Percentiles rank a stretch among this genome's conserved stretches.
Evolutionary conservation across 495 filamentous ascomycete genomes (phyloP).

Genomic region (Aspergillus cristatus): DNA sequence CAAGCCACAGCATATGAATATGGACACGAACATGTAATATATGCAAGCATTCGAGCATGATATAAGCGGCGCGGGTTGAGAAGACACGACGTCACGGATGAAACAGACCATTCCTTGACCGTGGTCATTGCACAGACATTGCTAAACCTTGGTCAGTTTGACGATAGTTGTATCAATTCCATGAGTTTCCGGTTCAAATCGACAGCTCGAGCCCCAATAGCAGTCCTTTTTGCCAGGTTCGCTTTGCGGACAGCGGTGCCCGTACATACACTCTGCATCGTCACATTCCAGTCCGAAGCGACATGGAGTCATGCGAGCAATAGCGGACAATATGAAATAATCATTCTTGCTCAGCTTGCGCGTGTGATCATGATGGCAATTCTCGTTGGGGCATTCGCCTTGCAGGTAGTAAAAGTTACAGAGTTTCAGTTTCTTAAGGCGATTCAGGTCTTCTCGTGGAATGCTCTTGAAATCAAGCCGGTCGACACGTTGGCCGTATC

Average conservation of each 20-base stretch:
- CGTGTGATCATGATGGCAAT: slow-evolving; percentile 68
- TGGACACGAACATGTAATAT: no score
- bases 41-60: no score
- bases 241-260: slow-evolving; percentile 52
- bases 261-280: slow-evolving; percentile 73
- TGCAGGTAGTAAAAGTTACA: slow-evolving; percentile 83
- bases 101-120: no score
- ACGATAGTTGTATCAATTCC: slow-evolving; percentile 45
- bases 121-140: no score
- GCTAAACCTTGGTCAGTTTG: slow-evolving; percentile 42
- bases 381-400: slow-evolving; percentile 59
- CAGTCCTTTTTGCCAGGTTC: slow-evolving; percentile 42
- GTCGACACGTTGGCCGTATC: slow-evolving; percentile 64
- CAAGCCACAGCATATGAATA: no score
- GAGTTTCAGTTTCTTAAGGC: slow-evolving; percentile 61
- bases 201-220: slow-evolving; percentile 42
- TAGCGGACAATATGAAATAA: slow-evolving; percentile 53
- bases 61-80: no score
- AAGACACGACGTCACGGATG: no score
- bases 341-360: slow-evolving; percentile 62
- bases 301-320: slow-evolving; percentile 75
- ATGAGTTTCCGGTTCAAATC: slow-evolving; percentile 39
- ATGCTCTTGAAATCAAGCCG: slow-evolving; percentile 42
- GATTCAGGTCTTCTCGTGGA: slow-evolving; percentile 48
- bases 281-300: slow-evolving; percentile 64